Base-by-base conservation (phyloP, 2,329 filamentous ascomycete genomes). In the Laburnicola sp. region DNA sequence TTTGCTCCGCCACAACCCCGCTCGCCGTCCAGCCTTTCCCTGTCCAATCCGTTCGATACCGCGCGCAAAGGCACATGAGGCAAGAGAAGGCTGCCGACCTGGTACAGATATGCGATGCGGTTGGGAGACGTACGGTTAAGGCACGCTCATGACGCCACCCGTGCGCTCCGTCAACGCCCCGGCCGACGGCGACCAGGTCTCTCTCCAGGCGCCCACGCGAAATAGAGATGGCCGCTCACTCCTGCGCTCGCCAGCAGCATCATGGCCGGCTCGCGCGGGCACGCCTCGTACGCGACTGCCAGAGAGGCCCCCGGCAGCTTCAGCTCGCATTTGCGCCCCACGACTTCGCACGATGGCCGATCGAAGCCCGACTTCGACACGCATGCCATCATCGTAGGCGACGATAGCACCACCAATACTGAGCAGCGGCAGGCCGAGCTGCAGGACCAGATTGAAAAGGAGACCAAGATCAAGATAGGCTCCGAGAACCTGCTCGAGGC, bases 401-500 rank as follows among this genome's bases (percentile, higher is more conserved):
- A 89, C 59, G 84, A 86, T 46, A 82, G 84, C 52, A 74, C 65
- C 60, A 77, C 62, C 56, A 81, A 80, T 6, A 81, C 85, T 10
- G 91, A 96, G 70, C 86, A 91, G 73, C 82, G 85, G 35, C 85
- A 96, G 64, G 82, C 86, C 22, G 80, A 84, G 45, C 81, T 97
- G 56, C 86, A 88, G 65, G 92, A 97, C 63, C 84, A 87, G 66
- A 87, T 99, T 58, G 93, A 91, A 61, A 93, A 95, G 66, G 95
- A 99, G 76, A 86, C 92, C 76, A 97, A 97, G 79, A 97, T 99
- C 70, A 97, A 96, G 74, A 89, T 93, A 65, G 94, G 94, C 21
- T 97, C 93, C 51, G 94, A 99, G 78, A 99, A 99, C 71, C 86
- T 99, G 83, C 80, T 99, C 34, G 94, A 99, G 76, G 94, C 94